These are phyloP conservation scores for Sphaerobolus stellatus DNA, from an alignment of 1,284 basidiomycete genomes.

Conservation along the genomic window DNA sequence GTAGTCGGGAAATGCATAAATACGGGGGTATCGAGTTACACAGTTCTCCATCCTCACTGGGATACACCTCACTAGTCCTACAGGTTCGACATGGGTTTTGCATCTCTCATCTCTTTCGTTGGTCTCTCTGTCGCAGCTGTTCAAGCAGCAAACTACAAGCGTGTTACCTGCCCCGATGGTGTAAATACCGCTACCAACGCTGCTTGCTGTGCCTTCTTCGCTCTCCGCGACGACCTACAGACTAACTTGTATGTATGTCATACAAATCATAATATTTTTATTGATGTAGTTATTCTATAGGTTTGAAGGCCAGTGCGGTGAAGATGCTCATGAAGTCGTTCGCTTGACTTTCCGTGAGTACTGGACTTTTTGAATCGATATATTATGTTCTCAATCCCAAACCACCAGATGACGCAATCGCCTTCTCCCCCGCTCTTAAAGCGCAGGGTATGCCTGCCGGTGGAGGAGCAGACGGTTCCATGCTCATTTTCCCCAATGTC, in stretches of 20 bases:
- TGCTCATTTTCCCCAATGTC: conserved; percentile 14
- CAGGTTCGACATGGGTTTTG: not conserved
- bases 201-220: not conserved
- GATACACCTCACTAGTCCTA: no score
- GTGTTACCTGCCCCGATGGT: not conserved
- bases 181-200: not conserved
- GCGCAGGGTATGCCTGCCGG: not conserved
- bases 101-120: not conserved
- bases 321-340: conserved; percentile 20
- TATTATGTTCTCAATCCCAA: not conserved
- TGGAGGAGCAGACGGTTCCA: conserved; percentile 19
- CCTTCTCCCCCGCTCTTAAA: conserved; percentile 1
- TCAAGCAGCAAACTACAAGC: not conserved
- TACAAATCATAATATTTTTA: not conserved
- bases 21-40: no score
- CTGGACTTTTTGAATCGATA: not conserved
- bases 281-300: not conserved
- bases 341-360: conserved; percentile 23
- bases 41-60: no score
- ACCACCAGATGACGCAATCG: conserved; percentile 2
- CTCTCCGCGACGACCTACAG: not conserved
- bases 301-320: conserved; percentile 9
- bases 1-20: no score
- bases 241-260: not conserved
- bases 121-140: not conserved